A percentile compares a stretch with the other conserved stretches of the same genome.
phyloP scores from a whole-genome alignment of 1,284 basidiomycete species.

The Thelephora terrestris region DNA sequence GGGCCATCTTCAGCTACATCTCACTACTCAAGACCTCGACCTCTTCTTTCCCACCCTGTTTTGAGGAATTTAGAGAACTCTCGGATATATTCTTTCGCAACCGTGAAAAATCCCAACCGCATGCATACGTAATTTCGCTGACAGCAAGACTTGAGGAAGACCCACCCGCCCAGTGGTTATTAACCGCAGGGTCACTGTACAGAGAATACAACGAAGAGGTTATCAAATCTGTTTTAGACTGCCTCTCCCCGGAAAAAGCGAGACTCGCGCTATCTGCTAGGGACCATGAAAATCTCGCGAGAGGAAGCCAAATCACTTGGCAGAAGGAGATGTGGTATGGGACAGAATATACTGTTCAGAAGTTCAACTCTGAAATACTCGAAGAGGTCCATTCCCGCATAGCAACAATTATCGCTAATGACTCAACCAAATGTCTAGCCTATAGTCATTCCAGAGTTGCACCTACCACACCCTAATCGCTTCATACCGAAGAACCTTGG shows the following conservation, averaged over 20 bases:
- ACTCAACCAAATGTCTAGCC: neutral
- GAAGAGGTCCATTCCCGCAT: slow-evolving; percentile 23
- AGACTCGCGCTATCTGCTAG: slow-evolving; percentile 36
- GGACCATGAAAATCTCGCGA: slow-evolving; percentile 18
- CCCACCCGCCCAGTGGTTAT: slow-evolving; percentile 13
- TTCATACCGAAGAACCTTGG: slow-evolving; percentile 47
- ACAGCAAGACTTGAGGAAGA: slow-evolving; percentile 13
- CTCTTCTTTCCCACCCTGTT: slow-evolving; percentile 26
- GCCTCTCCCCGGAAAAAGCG: slow-evolving; percentile 27
- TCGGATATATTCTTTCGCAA: slow-evolving; percentile 51
- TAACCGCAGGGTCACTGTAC: slow-evolving; percentile 12
- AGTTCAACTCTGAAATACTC: slow-evolving; percentile 31
- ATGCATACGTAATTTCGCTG: slow-evolving; percentile 14
- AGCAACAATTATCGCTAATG: slow-evolving; percentile 16
- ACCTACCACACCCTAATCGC: slow-evolving; percentile 30
- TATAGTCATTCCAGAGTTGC: slow-evolving; percentile 8
- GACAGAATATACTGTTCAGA: slow-evolving; percentile 38
- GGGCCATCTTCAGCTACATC: slow-evolving; percentile 52
- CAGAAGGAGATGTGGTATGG: slow-evolving; percentile 42
- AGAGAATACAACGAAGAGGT: slow-evolving; percentile 16
- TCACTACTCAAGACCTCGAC: slow-evolving; percentile 34
- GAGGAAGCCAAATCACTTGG: slow-evolving; percentile 30
- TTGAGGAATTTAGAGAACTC: slow-evolving; percentile 46
- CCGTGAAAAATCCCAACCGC: slow-evolving; percentile 37
- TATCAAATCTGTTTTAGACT: slow-evolving; percentile 10